Conservation (phyloP, 257 asterid species). For the Petunia axillaris region DNA sequence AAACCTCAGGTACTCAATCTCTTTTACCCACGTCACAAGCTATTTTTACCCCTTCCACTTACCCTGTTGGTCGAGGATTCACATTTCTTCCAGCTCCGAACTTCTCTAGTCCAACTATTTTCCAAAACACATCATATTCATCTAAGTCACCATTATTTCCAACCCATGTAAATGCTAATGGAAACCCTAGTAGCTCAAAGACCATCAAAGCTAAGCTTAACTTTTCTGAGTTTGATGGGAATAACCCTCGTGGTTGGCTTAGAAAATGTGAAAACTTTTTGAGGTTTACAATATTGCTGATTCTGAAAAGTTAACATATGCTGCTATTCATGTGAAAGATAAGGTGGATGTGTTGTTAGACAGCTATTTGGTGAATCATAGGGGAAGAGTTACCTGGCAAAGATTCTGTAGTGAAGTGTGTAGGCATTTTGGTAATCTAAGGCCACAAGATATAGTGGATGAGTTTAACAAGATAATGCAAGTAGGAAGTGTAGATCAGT, state of each 20-base stretch:
- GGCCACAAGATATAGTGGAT: background rate
- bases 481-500: background rate
- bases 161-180: too few species aligned
- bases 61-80: too few species aligned
- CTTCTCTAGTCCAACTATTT: too few species aligned
- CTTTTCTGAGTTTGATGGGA: background rate
- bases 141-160: too few species aligned
- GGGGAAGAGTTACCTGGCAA: too few species aligned
- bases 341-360: background rate
- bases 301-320: background rate
- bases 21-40: too few species aligned
- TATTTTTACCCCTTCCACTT: too few species aligned
- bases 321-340: background rate
- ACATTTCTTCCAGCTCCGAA: too few species aligned
- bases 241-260: background rate
- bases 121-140: too few species aligned
- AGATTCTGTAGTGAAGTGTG: background rate
- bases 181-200: too few species aligned
- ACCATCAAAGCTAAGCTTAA: background rate
- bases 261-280: background rate
- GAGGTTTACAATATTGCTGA: background rate
- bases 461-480: background rate
- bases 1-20: too few species aligned
- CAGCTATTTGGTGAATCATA: too few species aligned
- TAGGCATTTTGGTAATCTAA: background rate